These are phyloP conservation scores for Pezicula neosporulosa DNA, from an alignment of 2,329 filamentous ascomycete species.

Conservation along the genomic window DNA sequence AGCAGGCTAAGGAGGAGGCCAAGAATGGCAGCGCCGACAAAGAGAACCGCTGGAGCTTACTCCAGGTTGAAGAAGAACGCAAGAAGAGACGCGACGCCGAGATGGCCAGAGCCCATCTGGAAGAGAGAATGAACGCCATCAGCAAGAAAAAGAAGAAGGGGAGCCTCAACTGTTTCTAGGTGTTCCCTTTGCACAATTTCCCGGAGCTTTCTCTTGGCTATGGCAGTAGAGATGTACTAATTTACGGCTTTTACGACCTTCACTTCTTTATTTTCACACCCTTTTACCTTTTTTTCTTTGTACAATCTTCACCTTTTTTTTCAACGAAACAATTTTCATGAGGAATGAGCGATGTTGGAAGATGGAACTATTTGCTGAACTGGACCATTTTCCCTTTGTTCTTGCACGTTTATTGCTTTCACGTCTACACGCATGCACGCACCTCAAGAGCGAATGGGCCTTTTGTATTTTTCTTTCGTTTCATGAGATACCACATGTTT, in stretches of 20 bases:
- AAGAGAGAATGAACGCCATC: slow-evolving; percentile 91
- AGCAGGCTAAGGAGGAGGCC: slow-evolving; percentile 49
- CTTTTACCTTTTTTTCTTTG: neutral
- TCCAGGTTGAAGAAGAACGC: slow-evolving; percentile 94
- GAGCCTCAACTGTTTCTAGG: slow-evolving; percentile 85
- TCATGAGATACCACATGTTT: slow-evolving; percentile 15
- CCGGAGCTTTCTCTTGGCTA: neutral
- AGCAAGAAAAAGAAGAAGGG: slow-evolving; percentile 90
- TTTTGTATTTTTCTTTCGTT: slow-evolving; percentile 5
- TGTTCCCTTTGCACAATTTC: neutral
- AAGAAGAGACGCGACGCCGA: slow-evolving; percentile 90
- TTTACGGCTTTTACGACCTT: slow-evolving; percentile 4
- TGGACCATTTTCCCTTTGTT: slow-evolving; percentile 12
- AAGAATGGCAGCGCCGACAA: slow-evolving; percentile 27
- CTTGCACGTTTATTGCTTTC: slow-evolving; percentile 1
- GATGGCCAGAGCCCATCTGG: slow-evolving; percentile 80
- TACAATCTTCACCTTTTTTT: slow-evolving; percentile 11
- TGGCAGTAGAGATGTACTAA: neutral
- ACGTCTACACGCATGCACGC: neutral
- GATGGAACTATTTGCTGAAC: slow-evolving; percentile 15
- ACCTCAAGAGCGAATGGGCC: neutral
- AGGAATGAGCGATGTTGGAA: slow-evolving; percentile 10
- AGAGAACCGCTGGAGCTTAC: slow-evolving; percentile 63
- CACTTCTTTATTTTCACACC: slow-evolving; percentile 1
- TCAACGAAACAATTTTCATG: slow-evolving; percentile 9